Percentiles rank a stretch among this genome's conserved stretches.
Conservation (phyloP, 2,329 filamentous ascomycete genomes). For the Aspergillus sp. region DNA sequence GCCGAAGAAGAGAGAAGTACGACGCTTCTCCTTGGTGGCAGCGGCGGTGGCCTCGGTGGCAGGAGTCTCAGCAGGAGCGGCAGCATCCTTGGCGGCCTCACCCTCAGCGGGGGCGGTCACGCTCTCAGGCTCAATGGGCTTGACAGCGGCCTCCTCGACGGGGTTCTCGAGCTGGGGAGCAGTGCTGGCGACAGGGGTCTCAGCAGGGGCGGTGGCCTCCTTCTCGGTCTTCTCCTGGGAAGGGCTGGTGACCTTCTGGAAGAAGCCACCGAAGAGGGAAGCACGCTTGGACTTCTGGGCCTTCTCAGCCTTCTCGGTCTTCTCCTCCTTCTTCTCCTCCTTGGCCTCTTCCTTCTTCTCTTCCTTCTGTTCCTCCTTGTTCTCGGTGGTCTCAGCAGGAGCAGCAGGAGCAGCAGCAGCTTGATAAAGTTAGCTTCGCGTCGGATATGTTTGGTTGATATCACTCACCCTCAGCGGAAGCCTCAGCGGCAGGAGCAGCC, state of each 20-base stretch:
- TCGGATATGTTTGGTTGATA: constrained; percentile 19
- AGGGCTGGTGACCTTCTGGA: constrained; percentile 60
- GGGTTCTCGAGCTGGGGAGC: constrained; percentile 46
- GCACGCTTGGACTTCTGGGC: constrained; percentile 68
- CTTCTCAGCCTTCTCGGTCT: constrained; percentile 38
- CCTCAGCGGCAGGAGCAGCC: constrained; percentile 8
- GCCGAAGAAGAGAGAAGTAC: constrained; percentile 51
- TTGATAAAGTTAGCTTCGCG: constrained; percentile 13
- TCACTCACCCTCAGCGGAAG: constrained; percentile 12
- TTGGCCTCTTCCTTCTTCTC: constrained; percentile 38
- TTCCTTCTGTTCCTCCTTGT: constrained; percentile 9
- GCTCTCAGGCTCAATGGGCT: constrained; percentile 37
- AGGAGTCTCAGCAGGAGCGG: constrained; percentile 20
- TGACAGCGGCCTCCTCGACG: constrained; percentile 31
- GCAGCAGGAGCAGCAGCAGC: constrained; percentile 30
- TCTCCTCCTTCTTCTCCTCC: constrained; percentile 27
- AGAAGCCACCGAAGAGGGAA: constrained; percentile 75
- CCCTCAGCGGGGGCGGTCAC: constrained; percentile 42
- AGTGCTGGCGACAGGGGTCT: constrained; percentile 44
- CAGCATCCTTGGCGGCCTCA: constrained; percentile 26
- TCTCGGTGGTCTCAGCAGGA: constrained; percentile 10
- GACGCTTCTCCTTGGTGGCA: constrained; percentile 44
- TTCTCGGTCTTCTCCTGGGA: constrained; percentile 44
- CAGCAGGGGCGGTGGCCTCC: constrained; percentile 45
- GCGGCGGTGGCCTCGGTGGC: constrained; percentile 25